phyloP scores from a whole-genome alignment of 208 protist genomes.

The Porcisia hertigi region DNA sequence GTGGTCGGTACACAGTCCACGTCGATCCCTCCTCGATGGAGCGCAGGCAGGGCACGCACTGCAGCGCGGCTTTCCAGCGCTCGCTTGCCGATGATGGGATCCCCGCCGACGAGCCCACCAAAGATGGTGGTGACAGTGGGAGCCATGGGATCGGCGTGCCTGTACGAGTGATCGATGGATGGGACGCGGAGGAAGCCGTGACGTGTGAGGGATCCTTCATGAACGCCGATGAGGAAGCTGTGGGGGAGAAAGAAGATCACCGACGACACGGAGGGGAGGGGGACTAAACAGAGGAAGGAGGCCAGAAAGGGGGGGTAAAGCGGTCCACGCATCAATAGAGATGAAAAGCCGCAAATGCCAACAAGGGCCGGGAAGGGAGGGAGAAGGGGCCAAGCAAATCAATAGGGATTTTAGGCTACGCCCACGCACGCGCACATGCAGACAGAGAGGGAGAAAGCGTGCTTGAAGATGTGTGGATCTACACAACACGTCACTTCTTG shows the following conservation, averaged over 20 bases:
- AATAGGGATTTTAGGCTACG: too few relatives aligned
- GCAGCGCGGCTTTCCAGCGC: slow-evolving; percentile 9
- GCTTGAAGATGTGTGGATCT: too few relatives aligned
- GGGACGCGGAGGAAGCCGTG: background rate
- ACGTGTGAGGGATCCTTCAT: slow-evolving; percentile 12
- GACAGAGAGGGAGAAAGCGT: background rate
- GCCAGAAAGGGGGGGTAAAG: background rate
- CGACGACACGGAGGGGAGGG: background rate
- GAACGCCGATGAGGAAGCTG: background rate
- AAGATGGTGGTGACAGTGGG: slow-evolving; percentile 1
- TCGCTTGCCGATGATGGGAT: background rate
- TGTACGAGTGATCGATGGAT: background rate
- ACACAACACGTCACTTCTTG: too few relatives aligned
- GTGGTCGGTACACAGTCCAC: slow-evolving; percentile 60
- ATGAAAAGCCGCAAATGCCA: background rate
- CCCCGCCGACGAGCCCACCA: background rate
- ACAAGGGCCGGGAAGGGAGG: too few relatives aligned
- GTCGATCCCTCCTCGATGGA: slow-evolving; percentile 26
- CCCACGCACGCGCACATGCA: too few relatives aligned
- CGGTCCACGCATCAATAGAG: background rate
- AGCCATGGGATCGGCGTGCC: slow-evolving; percentile 11
- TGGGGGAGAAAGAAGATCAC: background rate
- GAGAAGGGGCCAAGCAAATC: background rate
- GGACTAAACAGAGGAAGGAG: background rate
- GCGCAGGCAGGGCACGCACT: slow-evolving; percentile 49